Base-by-base conservation (phyloP, 169 alveolate species). In the Cryptosporidium sp. region DNA sequence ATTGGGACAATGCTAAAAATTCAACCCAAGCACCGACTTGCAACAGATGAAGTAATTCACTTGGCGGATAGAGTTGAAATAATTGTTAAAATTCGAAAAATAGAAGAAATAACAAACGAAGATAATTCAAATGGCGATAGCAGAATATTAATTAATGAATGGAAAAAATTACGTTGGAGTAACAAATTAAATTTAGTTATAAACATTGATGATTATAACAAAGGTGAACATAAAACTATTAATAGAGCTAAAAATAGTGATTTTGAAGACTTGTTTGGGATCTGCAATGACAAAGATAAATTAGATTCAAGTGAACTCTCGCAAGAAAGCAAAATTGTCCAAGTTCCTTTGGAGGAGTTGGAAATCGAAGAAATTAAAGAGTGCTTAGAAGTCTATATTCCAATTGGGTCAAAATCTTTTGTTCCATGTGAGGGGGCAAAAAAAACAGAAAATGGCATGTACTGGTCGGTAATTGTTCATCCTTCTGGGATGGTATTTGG, bases 1-100 rank as follows among this genome's bases (percentile, higher is more conserved):
- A 95, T 96, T 21, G 98, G 98, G 0, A 96, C 98, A 37, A 95
- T 96, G 97, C 29, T 80, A 48, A 80, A 80, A 80, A 80, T 80
- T 31, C 89, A 60, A 9, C 26, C 75, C 37, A 65, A 65, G 7
- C 68, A 80, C 31, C 51, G 70, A 60, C 75, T 80, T 44, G 80
- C 44, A 44, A 37, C 80, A 2, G 75, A 65, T 18, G 89, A 80
- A 80, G 35, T 62, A 42, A 80, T 80, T 16, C 89, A 80, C 52
- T 18, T 80, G 48, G 89, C 89, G 21, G 89, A 80, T 80, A 60
- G 75, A 31, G 68, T 80, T 4, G 89, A 80, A 42, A 60, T 80
- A n/a, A 65, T 80, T 65, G 23, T 67, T 42, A 80, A 80, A 62
- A 42, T 80, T 62, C 23, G 68, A 44, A 16, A 9, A n/a, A 39